These are phyloP conservation scores for Xylariaceae sp. DNA, from an alignment of 2,329 filamentous ascomycete species.

Conservation along the genomic window DNA sequence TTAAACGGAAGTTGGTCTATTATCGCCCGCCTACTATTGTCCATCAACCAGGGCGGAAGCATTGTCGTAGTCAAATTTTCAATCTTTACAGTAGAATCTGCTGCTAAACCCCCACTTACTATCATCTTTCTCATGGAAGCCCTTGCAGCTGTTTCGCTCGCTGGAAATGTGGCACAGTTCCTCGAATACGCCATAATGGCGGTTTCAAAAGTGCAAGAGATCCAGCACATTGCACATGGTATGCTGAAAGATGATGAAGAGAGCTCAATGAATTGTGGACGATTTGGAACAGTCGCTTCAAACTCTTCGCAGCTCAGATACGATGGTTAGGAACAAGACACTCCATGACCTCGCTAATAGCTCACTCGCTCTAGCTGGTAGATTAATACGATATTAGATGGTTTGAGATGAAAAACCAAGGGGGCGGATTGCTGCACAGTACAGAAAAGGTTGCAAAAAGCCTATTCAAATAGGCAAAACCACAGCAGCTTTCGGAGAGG, in stretches of 20 bases:
- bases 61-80: no score
- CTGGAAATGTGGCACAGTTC: not conserved
- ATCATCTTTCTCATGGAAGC: not conserved
- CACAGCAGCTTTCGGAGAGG: not conserved
- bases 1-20: no score
- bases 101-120: no score
- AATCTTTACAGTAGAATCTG: no score
- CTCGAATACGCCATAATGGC: not conserved
- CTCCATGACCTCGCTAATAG: not conserved
- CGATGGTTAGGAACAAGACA: not conserved
- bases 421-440: not conserved
- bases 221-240: not conserved
- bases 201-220: not conserved
- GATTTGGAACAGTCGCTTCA: not conserved
- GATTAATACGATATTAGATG: no score
- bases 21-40: no score
- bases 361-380: not conserved
- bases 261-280: not conserved
- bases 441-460: not conserved
- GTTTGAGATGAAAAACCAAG: no score
- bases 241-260: not conserved
- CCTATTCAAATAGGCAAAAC: not conserved
- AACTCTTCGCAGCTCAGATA: not conserved
- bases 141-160: not conserved
- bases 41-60: no score